These are phyloP conservation scores for Diaporthe aspalathi DNA, from an alignment of 2,329 filamentous ascomycete genomes.

Conservation along the genomic window DNA sequence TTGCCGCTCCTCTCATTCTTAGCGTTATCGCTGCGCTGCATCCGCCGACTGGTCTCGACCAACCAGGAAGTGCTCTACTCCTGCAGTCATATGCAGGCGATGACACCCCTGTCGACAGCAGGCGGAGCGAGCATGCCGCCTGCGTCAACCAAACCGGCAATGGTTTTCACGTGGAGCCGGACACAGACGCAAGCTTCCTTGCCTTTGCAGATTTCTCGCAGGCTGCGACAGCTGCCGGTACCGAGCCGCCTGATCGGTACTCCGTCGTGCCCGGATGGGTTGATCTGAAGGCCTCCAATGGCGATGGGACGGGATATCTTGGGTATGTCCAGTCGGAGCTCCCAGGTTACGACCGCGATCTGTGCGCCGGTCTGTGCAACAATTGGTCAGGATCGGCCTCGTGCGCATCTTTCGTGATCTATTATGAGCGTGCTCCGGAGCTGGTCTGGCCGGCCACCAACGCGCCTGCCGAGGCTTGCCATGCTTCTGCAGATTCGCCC, in stretches of 20 bases:
- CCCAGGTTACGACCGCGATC: constrained; percentile 31
- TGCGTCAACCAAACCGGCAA: constrained; percentile 38
- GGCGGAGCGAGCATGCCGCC: constrained; percentile 3
- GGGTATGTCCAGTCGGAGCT: constrained; percentile 35
- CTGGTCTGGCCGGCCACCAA: constrained; percentile 38
- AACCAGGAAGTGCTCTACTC: background rate
- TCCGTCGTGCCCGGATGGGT: constrained; percentile 34
- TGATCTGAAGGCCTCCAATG: constrained; percentile 32
- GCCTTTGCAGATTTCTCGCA: constrained; percentile 19
- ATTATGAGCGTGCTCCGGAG: constrained; percentile 39
- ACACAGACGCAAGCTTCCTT: constrained; percentile 33
- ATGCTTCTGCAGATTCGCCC: constrained; percentile 32
- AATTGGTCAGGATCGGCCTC: constrained; percentile 18
- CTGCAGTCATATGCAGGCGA: background rate
- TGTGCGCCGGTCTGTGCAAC: constrained; percentile 39
- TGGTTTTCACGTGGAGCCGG: constrained; percentile 33
- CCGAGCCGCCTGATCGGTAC: constrained; percentile 34
- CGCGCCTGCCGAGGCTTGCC: constrained; percentile 36
- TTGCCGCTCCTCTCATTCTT: background rate
- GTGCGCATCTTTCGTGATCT: constrained; percentile 40
- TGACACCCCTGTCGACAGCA: background rate
- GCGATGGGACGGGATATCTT: constrained; percentile 34
- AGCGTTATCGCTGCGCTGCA: constrained; percentile 20
- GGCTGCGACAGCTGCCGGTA: constrained; percentile 12
- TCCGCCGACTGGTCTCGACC: background rate